phyloP scores from a whole-genome alignment of 306 rosid genomes.

The Echinosophora koreensis region DNA sequence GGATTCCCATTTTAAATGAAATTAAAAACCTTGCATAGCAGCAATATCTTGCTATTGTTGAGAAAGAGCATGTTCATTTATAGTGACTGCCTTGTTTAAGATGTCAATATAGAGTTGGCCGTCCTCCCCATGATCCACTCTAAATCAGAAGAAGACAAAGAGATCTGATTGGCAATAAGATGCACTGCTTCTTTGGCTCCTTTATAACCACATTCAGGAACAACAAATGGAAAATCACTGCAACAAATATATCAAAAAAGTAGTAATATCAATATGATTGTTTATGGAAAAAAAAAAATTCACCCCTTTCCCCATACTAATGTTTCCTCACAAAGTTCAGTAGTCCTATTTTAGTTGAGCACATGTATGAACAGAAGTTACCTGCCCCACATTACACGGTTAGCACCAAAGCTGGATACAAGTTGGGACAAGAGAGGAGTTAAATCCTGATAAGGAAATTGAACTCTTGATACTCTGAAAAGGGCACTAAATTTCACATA shows the following conservation, averaged over 20 bases:
- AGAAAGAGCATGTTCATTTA: neutral
- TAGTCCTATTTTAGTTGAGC: neutral
- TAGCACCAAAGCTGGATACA: slow-evolving; percentile 78
- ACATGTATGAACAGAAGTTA: slow-evolving; percentile 36
- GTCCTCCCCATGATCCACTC: slow-evolving; percentile 89
- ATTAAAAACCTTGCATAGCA: slow-evolving; percentile 11
- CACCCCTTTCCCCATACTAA: neutral
- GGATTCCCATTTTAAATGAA: slow-evolving; percentile 8
- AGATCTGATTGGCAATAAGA: slow-evolving; percentile 54
- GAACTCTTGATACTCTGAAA: slow-evolving; percentile 80
- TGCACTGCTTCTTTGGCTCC: slow-evolving; percentile 76
- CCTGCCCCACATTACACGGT: slow-evolving; percentile 95
- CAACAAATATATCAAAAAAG: slow-evolving; percentile 19
- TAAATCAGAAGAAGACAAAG: slow-evolving; percentile 66
- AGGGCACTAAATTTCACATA: slow-evolving; percentile 88
- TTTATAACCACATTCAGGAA: slow-evolving; percentile 81
- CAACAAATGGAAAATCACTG: slow-evolving; percentile 91
- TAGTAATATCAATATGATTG: neutral
- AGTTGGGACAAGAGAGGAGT: slow-evolving; percentile 62
- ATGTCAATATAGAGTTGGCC: slow-evolving; percentile 42
- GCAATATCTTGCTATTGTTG: neutral
- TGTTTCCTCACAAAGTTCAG: neutral
- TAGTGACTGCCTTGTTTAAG: neutral
- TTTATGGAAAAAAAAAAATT: neutral
- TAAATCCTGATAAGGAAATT: slow-evolving; percentile 76